A percentile compares a stretch with the other conserved stretches of the same genome.
phyloP scores from a whole-genome alignment of 768 basidiomycete species.

The Tylopilus plumbeoviolaceoides region DNA sequence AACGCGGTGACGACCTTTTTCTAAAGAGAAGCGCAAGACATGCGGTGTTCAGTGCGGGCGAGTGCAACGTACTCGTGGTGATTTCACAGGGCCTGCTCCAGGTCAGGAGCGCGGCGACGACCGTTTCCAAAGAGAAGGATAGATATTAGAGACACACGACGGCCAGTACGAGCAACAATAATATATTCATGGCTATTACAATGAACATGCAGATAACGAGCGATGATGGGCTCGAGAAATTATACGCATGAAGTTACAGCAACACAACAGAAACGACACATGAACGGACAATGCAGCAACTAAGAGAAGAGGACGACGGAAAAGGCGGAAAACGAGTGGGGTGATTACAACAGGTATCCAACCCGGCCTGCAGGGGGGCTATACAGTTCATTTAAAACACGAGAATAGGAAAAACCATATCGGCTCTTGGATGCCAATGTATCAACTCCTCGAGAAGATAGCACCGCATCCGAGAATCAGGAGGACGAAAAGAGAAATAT shows the following conservation, averaged over 20 bases:
- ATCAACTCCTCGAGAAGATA: background rate
- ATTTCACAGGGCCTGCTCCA: background rate
- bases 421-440: background rate
- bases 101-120: too few species aligned
- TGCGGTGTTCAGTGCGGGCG: too few species aligned
- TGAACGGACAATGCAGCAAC: background rate
- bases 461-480: background rate
- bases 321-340: background rate
- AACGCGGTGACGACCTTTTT: too few species aligned
- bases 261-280: background rate
- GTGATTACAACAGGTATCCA: background rate
- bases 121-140: too few species aligned
- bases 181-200: background rate
- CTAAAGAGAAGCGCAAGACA: too few species aligned
- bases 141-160: too few species aligned
- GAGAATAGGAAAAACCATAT: background rate
- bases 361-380: background rate
- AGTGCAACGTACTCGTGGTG: background rate
- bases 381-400: background rate
- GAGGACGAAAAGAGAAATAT: background rate
- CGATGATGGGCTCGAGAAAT: background rate
- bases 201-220: background rate
- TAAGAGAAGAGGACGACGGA: background rate
- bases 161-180: background rate
- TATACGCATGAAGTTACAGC: background rate